These are phyloP conservation scores for Chlorencoelia australis DNA, from an alignment of 2,329 filamentous ascomycete genomes.

Conservation along the genomic window DNA sequence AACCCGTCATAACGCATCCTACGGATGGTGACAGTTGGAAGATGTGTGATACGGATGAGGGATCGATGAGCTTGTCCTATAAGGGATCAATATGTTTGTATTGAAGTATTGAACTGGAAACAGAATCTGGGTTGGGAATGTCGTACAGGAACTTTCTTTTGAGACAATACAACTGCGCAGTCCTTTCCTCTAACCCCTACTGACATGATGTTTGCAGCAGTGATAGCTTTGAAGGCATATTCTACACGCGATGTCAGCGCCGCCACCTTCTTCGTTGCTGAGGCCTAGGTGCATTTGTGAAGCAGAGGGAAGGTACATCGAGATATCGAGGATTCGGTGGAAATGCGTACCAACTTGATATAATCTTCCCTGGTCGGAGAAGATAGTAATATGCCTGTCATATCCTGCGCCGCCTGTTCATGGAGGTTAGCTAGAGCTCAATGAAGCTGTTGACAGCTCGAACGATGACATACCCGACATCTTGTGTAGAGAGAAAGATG, in stretches of 20 bases:
- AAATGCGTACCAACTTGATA: slow-evolving; percentile 92
- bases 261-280: too few relatives aligned
- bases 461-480: slow-evolving; percentile 30
- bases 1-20: slow-evolving; percentile 96
- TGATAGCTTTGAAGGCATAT: slow-evolving; percentile 99
- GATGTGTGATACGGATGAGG: slow-evolving; percentile 91
- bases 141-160: slow-evolving; percentile 98
- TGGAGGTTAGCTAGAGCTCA: slow-evolving; percentile 17
- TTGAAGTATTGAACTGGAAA: slow-evolving; percentile 11
- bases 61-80: slow-evolving; percentile 98
- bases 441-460: slow-evolving; percentile 8
- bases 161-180: slow-evolving; percentile 92
- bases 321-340: background rate
- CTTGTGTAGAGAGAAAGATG: slow-evolving; percentile 14
- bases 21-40: slow-evolving; percentile 95
- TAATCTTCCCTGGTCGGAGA: slow-evolving; percentile 94
- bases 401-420: slow-evolving; percentile 71
- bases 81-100: slow-evolving; percentile 14
- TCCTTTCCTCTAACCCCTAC: slow-evolving; percentile 92
- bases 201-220: slow-evolving; percentile 97
- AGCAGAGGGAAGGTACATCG: too few relatives aligned
- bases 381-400: slow-evolving; percentile 99
- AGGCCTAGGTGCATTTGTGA: too few relatives aligned
- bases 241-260: slow-evolving; percentile 46
- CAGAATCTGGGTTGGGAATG: slow-evolving; percentile 5